A percentile compares a stretch with the other conserved stretches of the same genome.
Evolutionary conservation across 1,284 basidiomycete species (phyloP).

Genomic region (Waitea zeae): DNA sequence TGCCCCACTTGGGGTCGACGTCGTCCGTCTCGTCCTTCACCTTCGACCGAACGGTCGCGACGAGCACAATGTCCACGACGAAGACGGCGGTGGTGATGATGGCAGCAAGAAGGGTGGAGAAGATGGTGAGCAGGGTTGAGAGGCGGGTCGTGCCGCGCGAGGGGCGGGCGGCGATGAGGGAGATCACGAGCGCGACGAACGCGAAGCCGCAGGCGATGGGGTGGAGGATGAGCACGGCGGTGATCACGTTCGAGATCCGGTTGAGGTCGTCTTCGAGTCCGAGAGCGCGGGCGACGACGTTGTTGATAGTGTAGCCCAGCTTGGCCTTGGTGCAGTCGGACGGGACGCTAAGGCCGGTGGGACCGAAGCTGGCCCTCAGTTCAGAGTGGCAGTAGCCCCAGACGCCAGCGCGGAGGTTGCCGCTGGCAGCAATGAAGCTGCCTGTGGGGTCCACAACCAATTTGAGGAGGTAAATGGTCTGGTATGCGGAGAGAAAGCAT

Average conservation of each 20-base stretch:
- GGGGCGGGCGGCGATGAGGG: constrained; percentile 26
- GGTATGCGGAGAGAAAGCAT: no score
- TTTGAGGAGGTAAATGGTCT: constrained; percentile 31
- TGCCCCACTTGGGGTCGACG: constrained; percentile 25
- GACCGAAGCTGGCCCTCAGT: constrained; percentile 25
- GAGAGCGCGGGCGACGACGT: constrained; percentile 15
- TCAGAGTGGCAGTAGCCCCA: constrained; percentile 42
- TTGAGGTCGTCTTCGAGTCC: constrained; percentile 13
- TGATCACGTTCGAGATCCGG: constrained; percentile 21
- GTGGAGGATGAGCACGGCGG: constrained; percentile 21
- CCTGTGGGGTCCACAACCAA: constrained; percentile 20
- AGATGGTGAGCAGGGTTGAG: constrained; percentile 10
- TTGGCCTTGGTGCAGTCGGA: constrained; percentile 15
- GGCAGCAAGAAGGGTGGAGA: constrained; percentile 16
- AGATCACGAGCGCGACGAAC: constrained; percentile 30
- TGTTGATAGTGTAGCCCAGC: constrained; percentile 35
- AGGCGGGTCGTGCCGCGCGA: constrained; percentile 14
- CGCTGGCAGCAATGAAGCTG: constrained; percentile 17
- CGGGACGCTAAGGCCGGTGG: not conserved
- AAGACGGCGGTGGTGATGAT: constrained; percentile 30
- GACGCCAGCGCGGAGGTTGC: constrained; percentile 29
- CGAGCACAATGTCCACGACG: constrained; percentile 33
- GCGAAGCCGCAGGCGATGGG: constrained; percentile 32
- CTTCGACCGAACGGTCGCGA: constrained; percentile 23
- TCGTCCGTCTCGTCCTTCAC: constrained; percentile 22